These are phyloP conservation scores for Silene conica DNA, from an alignment of 148 eudicot genomes.

Conservation along the genomic window DNA sequence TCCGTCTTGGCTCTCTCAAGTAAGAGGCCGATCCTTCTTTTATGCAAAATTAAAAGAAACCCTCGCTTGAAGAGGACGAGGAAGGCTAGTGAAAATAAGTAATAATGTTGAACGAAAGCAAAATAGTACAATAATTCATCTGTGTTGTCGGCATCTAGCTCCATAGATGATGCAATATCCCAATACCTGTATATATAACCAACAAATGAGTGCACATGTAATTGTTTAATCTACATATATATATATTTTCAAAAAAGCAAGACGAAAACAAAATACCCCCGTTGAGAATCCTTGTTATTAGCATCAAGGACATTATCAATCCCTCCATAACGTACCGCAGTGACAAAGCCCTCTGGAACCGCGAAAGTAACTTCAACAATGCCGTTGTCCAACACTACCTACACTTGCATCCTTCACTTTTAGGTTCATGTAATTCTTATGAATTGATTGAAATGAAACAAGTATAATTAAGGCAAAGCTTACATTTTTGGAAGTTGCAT, in stretches of 20 bases:
- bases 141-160: conserved; percentile 17
- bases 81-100: not conserved
- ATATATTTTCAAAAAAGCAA: too few relatives aligned
- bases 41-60: too few relatives aligned
- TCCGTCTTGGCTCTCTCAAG: too few relatives aligned
- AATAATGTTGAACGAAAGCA: not conserved
- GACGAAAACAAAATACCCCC: conserved; percentile 34
- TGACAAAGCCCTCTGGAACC: conserved; percentile 39
- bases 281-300: conserved; percentile 24
- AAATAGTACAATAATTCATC: conserved; percentile 27
- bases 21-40: too few relatives aligned
- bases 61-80: too few relatives aligned
- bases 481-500: conserved; percentile 16
- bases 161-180: conserved; percentile 42
- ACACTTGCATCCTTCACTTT: not conserved
- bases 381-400: conserved; percentile 60
- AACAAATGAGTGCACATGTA: not conserved
- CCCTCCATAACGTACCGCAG: conserved; percentile 36
- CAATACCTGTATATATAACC: conserved; percentile 36
- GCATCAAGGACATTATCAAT: conserved; percentile 39
- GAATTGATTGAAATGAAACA: too few relatives aligned
- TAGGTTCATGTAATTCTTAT: not conserved
- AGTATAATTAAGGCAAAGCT: not conserved
- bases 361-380: conserved; percentile 37
- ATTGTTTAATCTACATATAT: too few relatives aligned